These are phyloP conservation scores for Coemansia sp. DNA, from an alignment of 192 early-diverging fungal species.

Conservation along the genomic window DNA sequence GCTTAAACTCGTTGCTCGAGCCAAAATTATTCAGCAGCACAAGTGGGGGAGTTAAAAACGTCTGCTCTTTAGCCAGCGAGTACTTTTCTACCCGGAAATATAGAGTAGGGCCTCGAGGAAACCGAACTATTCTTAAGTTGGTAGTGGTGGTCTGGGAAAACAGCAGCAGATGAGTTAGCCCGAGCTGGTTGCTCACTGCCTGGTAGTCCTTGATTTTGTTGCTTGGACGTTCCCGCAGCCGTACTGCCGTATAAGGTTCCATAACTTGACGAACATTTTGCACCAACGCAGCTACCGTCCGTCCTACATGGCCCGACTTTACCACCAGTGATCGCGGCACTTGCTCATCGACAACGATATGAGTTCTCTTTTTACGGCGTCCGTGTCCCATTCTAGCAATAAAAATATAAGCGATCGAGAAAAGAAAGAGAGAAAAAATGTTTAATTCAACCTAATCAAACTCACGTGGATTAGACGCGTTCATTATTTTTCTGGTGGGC, in stretches of 20 bases:
- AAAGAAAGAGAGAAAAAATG: conserved; percentile 10
- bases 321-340: conserved; percentile 89
- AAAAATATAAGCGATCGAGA: not conserved
- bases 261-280: conserved; percentile 80
- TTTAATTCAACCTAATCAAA: not conserved
- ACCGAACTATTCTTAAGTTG: conserved; percentile 81
- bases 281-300: conserved; percentile 74
- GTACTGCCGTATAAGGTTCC: conserved; percentile 92
- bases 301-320: conserved; percentile 79
- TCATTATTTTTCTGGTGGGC: not conserved
- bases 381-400: conserved; percentile 31
- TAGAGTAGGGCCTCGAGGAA: conserved; percentile 92
- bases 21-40: conserved; percentile 59
- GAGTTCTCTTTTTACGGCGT: conserved; percentile 49
- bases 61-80: conserved; percentile 75
- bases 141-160: conserved; percentile 78
- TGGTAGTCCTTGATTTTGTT: conserved; percentile 95
- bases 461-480: not conserved
- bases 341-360: conserved; percentile 56
- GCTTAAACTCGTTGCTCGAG: conserved; percentile 61
- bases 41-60: conserved; percentile 78
- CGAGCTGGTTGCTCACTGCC: conserved; percentile 75
- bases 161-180: conserved; percentile 85
- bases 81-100: conserved; percentile 82
- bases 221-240: conserved; percentile 82